Base-by-base conservation (phyloP, 352 stramenopile species). In the Globisporangium polare region DNA sequence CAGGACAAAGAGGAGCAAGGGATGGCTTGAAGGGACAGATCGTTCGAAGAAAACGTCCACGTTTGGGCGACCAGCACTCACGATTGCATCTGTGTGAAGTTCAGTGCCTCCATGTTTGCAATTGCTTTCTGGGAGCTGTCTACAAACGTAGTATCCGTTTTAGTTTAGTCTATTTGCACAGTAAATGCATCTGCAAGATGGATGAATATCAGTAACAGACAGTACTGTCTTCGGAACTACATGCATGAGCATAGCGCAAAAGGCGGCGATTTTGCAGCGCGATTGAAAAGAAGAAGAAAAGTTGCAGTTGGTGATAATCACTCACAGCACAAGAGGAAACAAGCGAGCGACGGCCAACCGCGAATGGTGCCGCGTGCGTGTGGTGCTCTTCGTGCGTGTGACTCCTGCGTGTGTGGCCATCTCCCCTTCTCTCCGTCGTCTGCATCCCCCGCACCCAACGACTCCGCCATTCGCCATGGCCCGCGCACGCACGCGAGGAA, bases 231-330 rank as follows among this genome's bases (percentile, higher is more conserved):
- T 33, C 5, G 2, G 1, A 8, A 33, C 7, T 33, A 33, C 29
- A 33, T 6, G 7, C 2, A 33, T 33, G 7, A 8, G 0, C 29
- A 33, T 33, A 33, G 7, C 42, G 22, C 45, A 13, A 59, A 59
- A 59, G 53, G n/a, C n/a, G n/a, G n/a, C n/a, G n/a, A n/a, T n/a
- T n/a, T n/a, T n/a, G n/a, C n/a, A n/a, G n/a, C n/a, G n/a, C n/a
- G n/a, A n/a, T n/a, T n/a, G n/a, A n/a, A n/a, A n/a, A n/a, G n/a
- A n/a, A n/a, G n/a, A n/a, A n/a, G n/a, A n/a, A 59, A 59, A 59
- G 53, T 50, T 59, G 53, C 53, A 59, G 33, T 59, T 59, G 33
- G 53, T 17, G 53, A 46, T 17, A 58, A 10, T 59, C 37, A 43
- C 37, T 43, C 37, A 43, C 37, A 43, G 37, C 37, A 13, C 37